A percentile compares a stretch with the other conserved stretches of the same genome.
Evolutionary conservation across 2,329 filamentous ascomycete genomes (phyloP).

Genomic region (Lecanicillium sp.): DNA sequence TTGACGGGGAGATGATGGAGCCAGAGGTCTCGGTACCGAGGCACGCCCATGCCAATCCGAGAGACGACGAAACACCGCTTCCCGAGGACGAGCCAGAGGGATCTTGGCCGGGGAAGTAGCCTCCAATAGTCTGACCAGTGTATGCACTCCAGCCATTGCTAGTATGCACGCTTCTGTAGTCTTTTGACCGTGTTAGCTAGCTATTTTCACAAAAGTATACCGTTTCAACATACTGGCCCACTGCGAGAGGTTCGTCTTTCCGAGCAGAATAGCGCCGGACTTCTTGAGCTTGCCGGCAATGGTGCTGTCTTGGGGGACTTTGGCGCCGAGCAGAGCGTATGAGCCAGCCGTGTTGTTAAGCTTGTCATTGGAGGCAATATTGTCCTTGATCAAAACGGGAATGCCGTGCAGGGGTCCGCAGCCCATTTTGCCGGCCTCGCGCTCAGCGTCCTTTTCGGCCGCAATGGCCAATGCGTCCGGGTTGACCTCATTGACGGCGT

Average conservation of each 20-base stretch:
- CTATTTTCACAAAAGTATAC: no score
- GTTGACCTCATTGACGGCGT: constrained; percentile 25
- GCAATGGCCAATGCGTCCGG: constrained; percentile 25
- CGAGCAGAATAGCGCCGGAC: constrained; percentile 54
- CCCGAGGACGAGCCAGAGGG: constrained; percentile 55
- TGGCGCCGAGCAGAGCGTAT: constrained; percentile 47
- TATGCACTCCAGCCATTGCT: constrained; percentile 57
- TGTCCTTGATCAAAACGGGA: constrained; percentile 56
- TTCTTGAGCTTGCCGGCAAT: constrained; percentile 49
- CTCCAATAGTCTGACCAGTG: constrained; percentile 52
- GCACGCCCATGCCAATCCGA: constrained; percentile 51
- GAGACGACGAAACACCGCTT: constrained; percentile 52
- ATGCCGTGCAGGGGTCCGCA: constrained; percentile 50
- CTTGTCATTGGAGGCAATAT: constrained; percentile 51
- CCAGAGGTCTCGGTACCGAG: constrained; percentile 58
- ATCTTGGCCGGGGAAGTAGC: constrained; percentile 54
- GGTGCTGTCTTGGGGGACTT: constrained; percentile 46
- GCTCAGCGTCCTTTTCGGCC: constrained; percentile 18
- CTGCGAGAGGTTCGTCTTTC: constrained; percentile 55
- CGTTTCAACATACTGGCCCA: no score
- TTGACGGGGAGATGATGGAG: constrained; percentile 49
- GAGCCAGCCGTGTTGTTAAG: constrained; percentile 57
- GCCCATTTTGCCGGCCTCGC: constrained; percentile 8
- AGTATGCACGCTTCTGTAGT: constrained; percentile 48
- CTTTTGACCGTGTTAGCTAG: no score